Percentiles rank a stretch among this genome's conserved stretches.
Conservation (phyloP, 1,284 basidiomycete genomes). For the Austroboletus novae-zelandiae region DNA sequence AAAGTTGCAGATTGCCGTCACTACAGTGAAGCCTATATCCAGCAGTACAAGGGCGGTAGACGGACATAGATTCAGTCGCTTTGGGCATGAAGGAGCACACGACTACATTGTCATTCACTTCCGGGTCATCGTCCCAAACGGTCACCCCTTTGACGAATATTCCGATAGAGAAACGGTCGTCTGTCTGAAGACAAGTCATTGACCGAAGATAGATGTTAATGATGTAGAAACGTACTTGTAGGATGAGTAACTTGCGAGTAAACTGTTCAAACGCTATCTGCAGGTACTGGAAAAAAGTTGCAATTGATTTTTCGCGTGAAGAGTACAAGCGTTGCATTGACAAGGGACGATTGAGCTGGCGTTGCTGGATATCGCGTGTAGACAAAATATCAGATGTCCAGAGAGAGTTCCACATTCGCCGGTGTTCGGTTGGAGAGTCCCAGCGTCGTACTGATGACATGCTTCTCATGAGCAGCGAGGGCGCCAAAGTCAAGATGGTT, state of each 20-base stretch:
- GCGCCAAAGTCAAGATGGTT: slow-evolving; percentile 55
- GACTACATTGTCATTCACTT: slow-evolving; percentile 56
- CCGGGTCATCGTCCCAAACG: slow-evolving; percentile 61
- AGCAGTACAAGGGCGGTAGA: slow-evolving; percentile 47
- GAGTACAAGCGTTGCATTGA: slow-evolving; percentile 61
- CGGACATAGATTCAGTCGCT: slow-evolving; percentile 44
- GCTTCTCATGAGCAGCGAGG: slow-evolving; percentile 49
- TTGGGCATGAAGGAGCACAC: slow-evolving; percentile 61
- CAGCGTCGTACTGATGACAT: slow-evolving; percentile 44
- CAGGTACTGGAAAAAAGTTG: slow-evolving; percentile 61
- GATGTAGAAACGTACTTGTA: slow-evolving; percentile 43
- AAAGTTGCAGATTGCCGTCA: slow-evolving; percentile 54
- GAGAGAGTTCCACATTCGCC: slow-evolving; percentile 59
- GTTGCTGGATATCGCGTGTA: slow-evolving; percentile 46
- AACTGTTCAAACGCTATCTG: slow-evolving; percentile 53
- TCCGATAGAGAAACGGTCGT: slow-evolving; percentile 57
- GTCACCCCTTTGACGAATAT: slow-evolving; percentile 60
- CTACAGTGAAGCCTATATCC: slow-evolving; percentile 57
- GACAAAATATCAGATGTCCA: slow-evolving; percentile 57
- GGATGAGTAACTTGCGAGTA: slow-evolving; percentile 53
- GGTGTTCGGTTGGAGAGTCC: slow-evolving; percentile 39
- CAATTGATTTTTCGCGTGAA: slow-evolving; percentile 48
- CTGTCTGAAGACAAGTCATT: slow-evolving; percentile 40
- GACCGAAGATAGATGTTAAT: too few relatives aligned
- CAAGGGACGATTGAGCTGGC: slow-evolving; percentile 49